Conservation (phyloP, 2,329 filamentous ascomycete species). For the Xylaria sp. region DNA sequence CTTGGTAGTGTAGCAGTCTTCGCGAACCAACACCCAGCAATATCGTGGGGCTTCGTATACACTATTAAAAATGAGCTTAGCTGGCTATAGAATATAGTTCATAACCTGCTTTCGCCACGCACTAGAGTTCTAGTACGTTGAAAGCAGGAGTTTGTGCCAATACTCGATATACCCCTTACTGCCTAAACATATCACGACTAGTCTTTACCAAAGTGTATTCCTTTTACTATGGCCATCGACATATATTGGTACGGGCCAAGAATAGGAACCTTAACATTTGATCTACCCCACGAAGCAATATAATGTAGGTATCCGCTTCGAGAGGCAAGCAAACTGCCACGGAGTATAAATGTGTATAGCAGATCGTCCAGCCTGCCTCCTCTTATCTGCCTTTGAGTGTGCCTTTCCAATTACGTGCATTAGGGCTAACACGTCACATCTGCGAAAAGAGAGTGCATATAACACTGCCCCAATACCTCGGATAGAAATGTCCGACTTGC, state of each 20-base stretch:
- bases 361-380: slow-evolving; percentile 23
- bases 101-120: neutral
- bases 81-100: neutral
- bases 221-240: neutral
- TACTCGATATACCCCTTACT: neutral
- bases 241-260: neutral
- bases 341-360: neutral
- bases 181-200: neutral
- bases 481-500: neutral
- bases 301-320: slow-evolving; percentile 9
- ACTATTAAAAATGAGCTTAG: neutral
- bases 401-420: neutral
- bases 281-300: neutral
- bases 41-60: slow-evolving; percentile 1
- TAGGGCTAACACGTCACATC: slow-evolving; percentile 8
- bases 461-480: neutral
- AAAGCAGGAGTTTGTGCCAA: neutral
- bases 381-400: slow-evolving; percentile 13
- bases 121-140: neutral
- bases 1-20: neutral
- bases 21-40: neutral
- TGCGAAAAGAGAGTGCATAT: neutral
- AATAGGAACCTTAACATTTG: neutral
- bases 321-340: neutral
- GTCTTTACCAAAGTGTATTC: neutral